Conservation (phyloP, 1,284 basidiomycete species). For the Apiotrichum gracile region DNA sequence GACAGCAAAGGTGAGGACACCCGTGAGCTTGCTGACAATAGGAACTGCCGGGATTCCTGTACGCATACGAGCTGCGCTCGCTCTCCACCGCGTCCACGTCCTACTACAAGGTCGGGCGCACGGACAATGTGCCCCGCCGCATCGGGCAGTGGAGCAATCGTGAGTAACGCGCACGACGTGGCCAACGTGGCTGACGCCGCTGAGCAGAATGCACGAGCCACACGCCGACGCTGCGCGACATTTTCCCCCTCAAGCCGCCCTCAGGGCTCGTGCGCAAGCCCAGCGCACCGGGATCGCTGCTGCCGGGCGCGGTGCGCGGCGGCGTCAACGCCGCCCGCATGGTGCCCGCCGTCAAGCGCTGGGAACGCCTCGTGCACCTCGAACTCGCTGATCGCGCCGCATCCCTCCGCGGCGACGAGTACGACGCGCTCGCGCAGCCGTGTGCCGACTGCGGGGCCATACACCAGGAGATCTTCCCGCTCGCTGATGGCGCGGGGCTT, state of each 20-base stretch:
- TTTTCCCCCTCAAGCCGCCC: constrained; percentile 33
- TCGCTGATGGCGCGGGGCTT: constrained; percentile 9
- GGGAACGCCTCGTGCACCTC: constrained; percentile 46
- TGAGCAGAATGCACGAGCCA: constrained; percentile 36
- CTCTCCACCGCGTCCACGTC: constrained; percentile 24
- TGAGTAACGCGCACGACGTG: background rate
- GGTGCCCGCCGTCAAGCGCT: constrained; percentile 35
- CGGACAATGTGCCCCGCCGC: constrained; percentile 45
- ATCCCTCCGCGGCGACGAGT: constrained; percentile 8
- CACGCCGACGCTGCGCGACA: constrained; percentile 39
- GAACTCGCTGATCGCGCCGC: constrained; percentile 40
- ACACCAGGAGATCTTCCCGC: constrained; percentile 43
- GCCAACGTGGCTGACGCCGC: too few relatives aligned
- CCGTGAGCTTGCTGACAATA: background rate
- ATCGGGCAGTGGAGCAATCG: constrained; percentile 45
- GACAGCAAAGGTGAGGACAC: constrained; percentile 32
- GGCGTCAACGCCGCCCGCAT: constrained; percentile 13
- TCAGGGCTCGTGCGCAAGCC: background rate
- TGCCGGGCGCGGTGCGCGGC: constrained; percentile 32
- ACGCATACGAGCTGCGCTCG: constrained; percentile 44
- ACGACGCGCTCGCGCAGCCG: constrained; percentile 17
- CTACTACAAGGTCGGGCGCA: constrained; percentile 46
- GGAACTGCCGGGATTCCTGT: constrained; percentile 43
- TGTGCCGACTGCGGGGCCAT: constrained; percentile 39
- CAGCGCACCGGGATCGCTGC: constrained; percentile 15